Conservation (phyloP, 1,284 basidiomycete species). For the Marasmius sp. region DNA sequence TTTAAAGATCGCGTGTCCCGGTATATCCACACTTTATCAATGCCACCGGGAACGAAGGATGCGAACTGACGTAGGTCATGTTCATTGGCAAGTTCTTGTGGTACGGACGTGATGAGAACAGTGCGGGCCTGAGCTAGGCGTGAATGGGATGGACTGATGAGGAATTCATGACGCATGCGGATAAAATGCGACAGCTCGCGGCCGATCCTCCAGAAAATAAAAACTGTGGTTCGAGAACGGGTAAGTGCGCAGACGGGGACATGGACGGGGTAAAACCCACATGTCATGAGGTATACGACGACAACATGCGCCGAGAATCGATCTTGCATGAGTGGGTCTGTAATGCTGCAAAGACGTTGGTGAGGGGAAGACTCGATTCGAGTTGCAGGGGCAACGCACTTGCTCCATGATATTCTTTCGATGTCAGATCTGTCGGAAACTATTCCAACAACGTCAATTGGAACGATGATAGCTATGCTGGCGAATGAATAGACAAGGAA, state of each 20-base stretch:
- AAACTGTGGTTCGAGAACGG: slow-evolving; percentile 40
- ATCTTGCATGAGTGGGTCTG: slow-evolving; percentile 28
- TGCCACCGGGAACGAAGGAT: slow-evolving; percentile 72
- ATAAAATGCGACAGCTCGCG: slow-evolving; percentile 68
- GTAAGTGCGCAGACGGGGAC: neutral
- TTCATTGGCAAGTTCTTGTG: slow-evolving; percentile 61
- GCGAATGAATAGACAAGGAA: slow-evolving; percentile 64
- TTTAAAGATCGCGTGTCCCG: slow-evolving; percentile 59
- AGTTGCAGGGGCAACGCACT: slow-evolving; percentile 31
- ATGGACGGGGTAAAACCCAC: slow-evolving; percentile 25
- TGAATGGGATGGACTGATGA: slow-evolving; percentile 64
- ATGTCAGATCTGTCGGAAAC: slow-evolving; percentile 32
- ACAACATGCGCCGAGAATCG: slow-evolving; percentile 49
- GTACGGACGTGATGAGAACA: slow-evolving; percentile 75
- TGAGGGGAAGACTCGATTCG: neutral
- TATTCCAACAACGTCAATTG: slow-evolving; percentile 56
- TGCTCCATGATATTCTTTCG: slow-evolving; percentile 46
- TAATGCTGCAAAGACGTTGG: slow-evolving; percentile 28
- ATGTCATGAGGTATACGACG: slow-evolving; percentile 46
- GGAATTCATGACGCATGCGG: slow-evolving; percentile 66
- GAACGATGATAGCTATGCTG: slow-evolving; percentile 60
- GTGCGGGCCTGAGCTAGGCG: slow-evolving; percentile 72
- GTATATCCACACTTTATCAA: slow-evolving; percentile 78
- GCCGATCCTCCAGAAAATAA: slow-evolving; percentile 70
- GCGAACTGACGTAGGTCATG: slow-evolving; percentile 62